These are phyloP conservation scores for Leishmania lainsoni DNA, from an alignment of 208 protist genomes.

Conservation along the genomic window DNA sequence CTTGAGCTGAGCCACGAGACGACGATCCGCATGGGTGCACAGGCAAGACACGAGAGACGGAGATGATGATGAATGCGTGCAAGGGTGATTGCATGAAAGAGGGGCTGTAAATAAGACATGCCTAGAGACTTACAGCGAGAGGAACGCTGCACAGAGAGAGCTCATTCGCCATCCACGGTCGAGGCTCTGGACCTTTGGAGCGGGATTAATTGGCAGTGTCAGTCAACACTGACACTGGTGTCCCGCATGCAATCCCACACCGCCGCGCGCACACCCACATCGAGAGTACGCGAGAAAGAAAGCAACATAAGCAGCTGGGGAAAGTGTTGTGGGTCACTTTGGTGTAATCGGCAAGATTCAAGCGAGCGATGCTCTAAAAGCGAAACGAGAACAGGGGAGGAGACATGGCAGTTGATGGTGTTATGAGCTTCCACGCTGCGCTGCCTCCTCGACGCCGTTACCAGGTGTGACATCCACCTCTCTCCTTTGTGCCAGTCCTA, in stretches of 20 bases:
- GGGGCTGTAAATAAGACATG: too few relatives aligned
- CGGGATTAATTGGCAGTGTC: not conserved
- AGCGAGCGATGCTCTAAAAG: not conserved
- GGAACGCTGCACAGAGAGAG: not conserved
- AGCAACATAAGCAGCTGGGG: not conserved
- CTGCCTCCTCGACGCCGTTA: not conserved
- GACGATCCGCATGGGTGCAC: not conserved
- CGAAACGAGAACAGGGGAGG: not conserved
- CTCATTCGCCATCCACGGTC: not conserved
- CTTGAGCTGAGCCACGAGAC: not conserved
- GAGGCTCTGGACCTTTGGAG: too few relatives aligned
- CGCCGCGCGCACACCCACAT: not conserved
- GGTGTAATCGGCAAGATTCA: not conserved
- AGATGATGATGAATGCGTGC: not conserved
- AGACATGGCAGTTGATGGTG: not conserved
- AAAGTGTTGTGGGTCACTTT: not conserved
- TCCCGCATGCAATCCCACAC: not conserved
- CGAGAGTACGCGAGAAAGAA: not conserved
- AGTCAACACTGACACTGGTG: not conserved
- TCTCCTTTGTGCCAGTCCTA: too few relatives aligned
- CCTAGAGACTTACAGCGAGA: not conserved
- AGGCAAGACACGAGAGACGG: not conserved
- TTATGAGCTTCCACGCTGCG: not conserved
- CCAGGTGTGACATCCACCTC: not conserved
- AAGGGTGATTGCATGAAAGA: not conserved